These are phyloP conservation scores for Metschnikowia chrysomelidarum DNA, from an alignment of 805 yeast species.

Conservation along the genomic window DNA sequence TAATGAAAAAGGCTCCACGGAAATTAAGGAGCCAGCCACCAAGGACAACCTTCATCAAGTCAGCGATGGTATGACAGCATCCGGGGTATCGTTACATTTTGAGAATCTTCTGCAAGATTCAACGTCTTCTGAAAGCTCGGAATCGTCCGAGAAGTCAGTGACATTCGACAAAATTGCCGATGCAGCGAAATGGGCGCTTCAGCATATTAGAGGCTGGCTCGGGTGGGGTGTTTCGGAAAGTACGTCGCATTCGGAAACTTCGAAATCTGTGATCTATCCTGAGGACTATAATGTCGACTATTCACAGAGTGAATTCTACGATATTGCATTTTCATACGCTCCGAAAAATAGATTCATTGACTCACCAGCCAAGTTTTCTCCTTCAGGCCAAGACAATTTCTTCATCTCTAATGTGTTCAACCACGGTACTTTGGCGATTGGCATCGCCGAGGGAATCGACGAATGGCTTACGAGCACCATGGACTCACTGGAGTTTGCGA, in stretches of 20 bases:
- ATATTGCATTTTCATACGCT: conserved; percentile 1
- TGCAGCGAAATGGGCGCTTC: not conserved
- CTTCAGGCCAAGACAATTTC: conserved; percentile 1
- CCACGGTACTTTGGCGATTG: conserved; percentile 7
- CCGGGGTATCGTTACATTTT: conserved; percentile 4
- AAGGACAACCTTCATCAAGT: too few species aligned
- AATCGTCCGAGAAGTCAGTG: not conserved
- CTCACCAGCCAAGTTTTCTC: not conserved
- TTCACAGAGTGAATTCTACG: not conserved
- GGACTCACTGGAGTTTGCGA: conserved; percentile 1
- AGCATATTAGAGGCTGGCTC: conserved; percentile 1
- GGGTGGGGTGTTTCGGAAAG: too few species aligned
- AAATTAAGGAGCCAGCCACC: too few species aligned
- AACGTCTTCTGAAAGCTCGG: not conserved
- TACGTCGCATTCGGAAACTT: too few species aligned
- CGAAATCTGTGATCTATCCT: too few species aligned
- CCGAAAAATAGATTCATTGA: not conserved
- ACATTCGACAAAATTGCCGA: not conserved
- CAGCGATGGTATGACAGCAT: conserved; percentile 2
- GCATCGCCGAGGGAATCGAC: conserved; percentile 4
- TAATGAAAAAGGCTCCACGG: not conserved
- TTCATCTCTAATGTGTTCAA: conserved; percentile 3
- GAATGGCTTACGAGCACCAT: not conserved
- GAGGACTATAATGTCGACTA: conserved; percentile 1
- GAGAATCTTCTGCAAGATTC: not conserved